These are phyloP conservation scores for Parasitella parasitica DNA, from an alignment of 371 early-diverging fungal species.

Conservation along the genomic window DNA sequence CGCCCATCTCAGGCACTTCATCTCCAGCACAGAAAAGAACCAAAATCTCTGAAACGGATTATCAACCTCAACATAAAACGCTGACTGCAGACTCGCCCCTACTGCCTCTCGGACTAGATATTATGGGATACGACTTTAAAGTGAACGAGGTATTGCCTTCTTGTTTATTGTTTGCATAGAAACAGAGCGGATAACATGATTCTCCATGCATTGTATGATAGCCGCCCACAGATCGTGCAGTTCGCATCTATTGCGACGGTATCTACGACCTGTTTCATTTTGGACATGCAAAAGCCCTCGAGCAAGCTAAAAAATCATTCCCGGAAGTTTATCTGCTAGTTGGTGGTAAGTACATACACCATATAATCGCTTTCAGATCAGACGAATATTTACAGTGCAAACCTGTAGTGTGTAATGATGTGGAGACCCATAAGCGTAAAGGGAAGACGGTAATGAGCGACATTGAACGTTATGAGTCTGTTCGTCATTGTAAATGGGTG, in stretches of 20 bases:
- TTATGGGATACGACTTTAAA: constrained; percentile 24
- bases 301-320: constrained; percentile 94
- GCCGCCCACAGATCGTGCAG: constrained; percentile 76
- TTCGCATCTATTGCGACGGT: constrained; percentile 91
- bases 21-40: constrained; percentile 2
- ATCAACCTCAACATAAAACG: constrained; percentile 1
- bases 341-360: constrained; percentile 65
- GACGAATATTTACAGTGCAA: too few relatives aligned
- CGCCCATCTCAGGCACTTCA: neutral
- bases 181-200: neutral
- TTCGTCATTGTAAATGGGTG: constrained; percentile 96
- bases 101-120: constrained; percentile 11
- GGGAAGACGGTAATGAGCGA: constrained; percentile 94
- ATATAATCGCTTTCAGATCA: too few relatives aligned
- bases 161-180: neutral
- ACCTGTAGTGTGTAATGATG: constrained; percentile 86
- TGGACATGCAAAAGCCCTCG: constrained; percentile 91
- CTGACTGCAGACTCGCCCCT: constrained; percentile 12
- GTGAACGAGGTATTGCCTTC: constrained; percentile 14
- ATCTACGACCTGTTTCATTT: constrained; percentile 97
- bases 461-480: constrained; percentile 84
- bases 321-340: constrained; percentile 87
- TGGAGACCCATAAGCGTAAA: constrained; percentile 82
- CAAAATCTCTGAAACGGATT: neutral
- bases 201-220: constrained; percentile 8